Conservation (phyloP, 768 basidiomycete genomes). For the Lactarius pseudohatsudake region DNA sequence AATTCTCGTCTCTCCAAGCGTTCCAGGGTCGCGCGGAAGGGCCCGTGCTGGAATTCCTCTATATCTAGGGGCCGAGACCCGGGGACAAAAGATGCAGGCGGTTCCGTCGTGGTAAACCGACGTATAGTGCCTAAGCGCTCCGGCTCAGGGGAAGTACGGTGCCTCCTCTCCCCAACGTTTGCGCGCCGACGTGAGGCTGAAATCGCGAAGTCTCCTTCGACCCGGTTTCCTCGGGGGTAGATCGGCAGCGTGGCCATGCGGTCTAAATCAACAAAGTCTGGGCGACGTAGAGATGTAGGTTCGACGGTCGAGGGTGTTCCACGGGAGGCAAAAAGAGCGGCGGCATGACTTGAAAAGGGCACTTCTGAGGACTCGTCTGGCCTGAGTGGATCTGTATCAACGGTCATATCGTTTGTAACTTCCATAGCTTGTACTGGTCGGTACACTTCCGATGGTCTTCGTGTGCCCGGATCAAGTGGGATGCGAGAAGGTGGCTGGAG, state of each 20-base stretch:
- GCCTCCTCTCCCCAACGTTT: conserved; percentile 17
- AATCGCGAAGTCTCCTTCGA: conserved; percentile 18
- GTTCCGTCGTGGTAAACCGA: conserved; percentile 11
- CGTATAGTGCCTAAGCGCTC: conserved; percentile 13
- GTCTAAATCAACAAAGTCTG: conserved; percentile 3
- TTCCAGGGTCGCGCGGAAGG: conserved; percentile 34
- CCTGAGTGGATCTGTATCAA: conserved; percentile 10
- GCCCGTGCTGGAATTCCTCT: conserved; percentile 33
- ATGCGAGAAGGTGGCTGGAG: conserved; percentile 19
- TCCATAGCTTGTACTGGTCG: conserved; percentile 13
- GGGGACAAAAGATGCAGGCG: not conserved
- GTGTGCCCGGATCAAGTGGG: conserved; percentile 6
- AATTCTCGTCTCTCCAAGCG: conserved; percentile 16
- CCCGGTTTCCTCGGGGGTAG: conserved; percentile 10
- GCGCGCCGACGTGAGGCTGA: conserved; percentile 14
- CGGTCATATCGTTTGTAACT: not conserved
- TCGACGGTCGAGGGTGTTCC: conserved; percentile 16
- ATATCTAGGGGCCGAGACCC: conserved; percentile 28
- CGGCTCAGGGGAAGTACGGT: conserved; percentile 9
- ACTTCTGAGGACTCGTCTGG: conserved; percentile 23
- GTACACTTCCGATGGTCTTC: conserved; percentile 18
- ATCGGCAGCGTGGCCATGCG: conserved; percentile 3
- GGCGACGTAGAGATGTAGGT: conserved; percentile 16
- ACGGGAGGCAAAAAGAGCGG: conserved; percentile 27
- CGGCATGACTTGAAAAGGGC: conserved; percentile 28